Base-by-base conservation (phyloP, 2,329 filamentous ascomycete genomes). In the Penicillium sumatraense region DNA sequence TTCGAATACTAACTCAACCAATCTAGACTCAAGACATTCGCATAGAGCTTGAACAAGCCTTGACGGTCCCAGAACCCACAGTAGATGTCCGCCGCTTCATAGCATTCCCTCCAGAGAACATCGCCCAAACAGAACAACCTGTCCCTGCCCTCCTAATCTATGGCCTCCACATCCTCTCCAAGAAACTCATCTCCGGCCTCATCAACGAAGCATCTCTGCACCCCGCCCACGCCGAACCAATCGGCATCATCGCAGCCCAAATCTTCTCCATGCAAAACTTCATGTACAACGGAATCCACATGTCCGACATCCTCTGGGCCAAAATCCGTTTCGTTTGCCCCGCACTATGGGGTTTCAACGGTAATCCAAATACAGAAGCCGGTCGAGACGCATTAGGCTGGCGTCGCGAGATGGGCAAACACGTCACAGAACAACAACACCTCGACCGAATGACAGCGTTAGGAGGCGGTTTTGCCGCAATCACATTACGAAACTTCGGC, bases 291-390 rank as follows among this genome's bases (percentile, higher is more conserved):
- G 88, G 86, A 8, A 75, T 83, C 45, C 83, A 87, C 1, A 80
- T 96, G 54, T 87, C 91, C 49, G 90, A 96, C 69, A 90, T 98
- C 56, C 80, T 98, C 26, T 88, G 96, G 67, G 88, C 93, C 51
- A 97, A 98, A 73, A 89, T 90, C 67, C 86, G 92, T 56, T 81
- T 89, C 14, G 81, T 85, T 3, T 96, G 91, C 66, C 93, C 95
- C 0, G 87, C 92, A 1, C 79, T 99, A 0, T 98, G 96, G 70
- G 93, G 93, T 16, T 85, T 93, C 61, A 83, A 85, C 40, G 93
- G 91, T 21, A 86, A 80, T 58, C 91, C 96, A 70, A 86, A 82
- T 58, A 96, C 87, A 0, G 82, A 86, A 42, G 79, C 80, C 10
- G 91, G 91, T 1, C 83, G 87, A 11, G 63, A 74, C 16, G 81